phyloP scores from a whole-genome alignment of 2,329 filamentous ascomycete species.

The Colletotrichum camelliae region DNA sequence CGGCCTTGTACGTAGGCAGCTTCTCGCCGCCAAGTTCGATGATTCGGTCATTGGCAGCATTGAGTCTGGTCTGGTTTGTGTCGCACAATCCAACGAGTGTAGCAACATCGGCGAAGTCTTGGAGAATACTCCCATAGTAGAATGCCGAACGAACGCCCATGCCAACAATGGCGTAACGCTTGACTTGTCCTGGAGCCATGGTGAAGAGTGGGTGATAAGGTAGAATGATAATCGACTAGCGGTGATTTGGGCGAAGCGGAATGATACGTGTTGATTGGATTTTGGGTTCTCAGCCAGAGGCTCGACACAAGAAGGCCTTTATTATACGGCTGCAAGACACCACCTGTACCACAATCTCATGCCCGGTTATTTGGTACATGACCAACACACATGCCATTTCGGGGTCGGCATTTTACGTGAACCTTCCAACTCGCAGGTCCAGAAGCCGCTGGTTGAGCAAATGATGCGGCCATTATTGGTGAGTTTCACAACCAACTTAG shows the following conservation, averaged over 20 bases:
- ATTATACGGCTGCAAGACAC: background rate
- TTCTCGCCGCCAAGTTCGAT: slow-evolving; percentile 35
- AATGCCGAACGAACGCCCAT: slow-evolving; percentile 49
- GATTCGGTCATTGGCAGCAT: slow-evolving; percentile 44
- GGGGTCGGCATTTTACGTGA: background rate
- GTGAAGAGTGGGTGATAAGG: background rate
- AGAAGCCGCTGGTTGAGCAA: background rate
- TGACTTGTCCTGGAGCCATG: slow-evolving; percentile 1
- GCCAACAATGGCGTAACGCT: slow-evolving; percentile 44
- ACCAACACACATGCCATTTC: background rate
- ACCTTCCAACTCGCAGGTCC: background rate
- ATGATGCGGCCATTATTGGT: background rate
- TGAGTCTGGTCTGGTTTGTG: slow-evolving; percentile 49
- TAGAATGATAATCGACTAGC: background rate
- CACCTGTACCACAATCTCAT: background rate
- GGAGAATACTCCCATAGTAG: slow-evolving; percentile 48
- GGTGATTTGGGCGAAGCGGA: background rate
- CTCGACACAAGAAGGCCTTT: background rate
- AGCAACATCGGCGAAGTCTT: slow-evolving; percentile 41
- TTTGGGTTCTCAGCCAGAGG: background rate
- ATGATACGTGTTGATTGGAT: background rate
- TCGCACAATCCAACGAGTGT: slow-evolving; percentile 49
- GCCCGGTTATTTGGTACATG: background rate
- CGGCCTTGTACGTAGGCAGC: slow-evolving; percentile 48
- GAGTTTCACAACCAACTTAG: background rate